phyloP scores from a whole-genome alignment of 1,284 basidiomycete genomes.

The Schizophyllum amplum region DNA sequence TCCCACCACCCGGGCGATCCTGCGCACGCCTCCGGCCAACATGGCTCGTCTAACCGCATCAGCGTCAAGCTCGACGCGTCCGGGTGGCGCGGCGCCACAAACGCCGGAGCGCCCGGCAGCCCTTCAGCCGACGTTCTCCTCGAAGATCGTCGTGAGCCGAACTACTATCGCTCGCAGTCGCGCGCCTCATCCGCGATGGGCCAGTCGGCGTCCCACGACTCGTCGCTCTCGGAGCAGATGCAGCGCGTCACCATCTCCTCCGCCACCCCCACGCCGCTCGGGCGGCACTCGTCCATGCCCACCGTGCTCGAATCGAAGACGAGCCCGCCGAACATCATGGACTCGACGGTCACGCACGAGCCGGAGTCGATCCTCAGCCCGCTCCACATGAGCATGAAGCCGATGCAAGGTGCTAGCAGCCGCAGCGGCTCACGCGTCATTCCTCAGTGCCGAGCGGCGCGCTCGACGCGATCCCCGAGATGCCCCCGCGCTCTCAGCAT shows the following conservation, averaged over 20 bases:
- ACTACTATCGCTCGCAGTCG: conserved; percentile 31
- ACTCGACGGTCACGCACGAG: conserved; percentile 42
- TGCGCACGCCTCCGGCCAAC: no score
- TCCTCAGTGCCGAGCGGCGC: conserved; percentile 22
- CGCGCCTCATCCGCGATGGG: background rate
- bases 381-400: conserved; percentile 30
- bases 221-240: conserved; percentile 21
- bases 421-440: conserved; percentile 27
- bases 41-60: no score
- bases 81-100: conserved; percentile 1
- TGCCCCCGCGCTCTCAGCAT: no score
- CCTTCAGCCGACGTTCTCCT: conserved; percentile 57
- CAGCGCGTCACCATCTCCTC: conserved; percentile 18
- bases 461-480: conserved; percentile 13
- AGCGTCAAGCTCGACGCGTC: conserved; percentile 8
- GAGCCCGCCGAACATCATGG: conserved; percentile 22
- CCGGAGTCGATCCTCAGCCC: conserved; percentile 46
- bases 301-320: conserved; percentile 12
- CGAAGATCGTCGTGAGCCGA: conserved; percentile 56
- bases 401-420: conserved; percentile 21
- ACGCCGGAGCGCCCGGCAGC: conserved; percentile 31
- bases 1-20: no score
- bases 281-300: conserved; percentile 27
- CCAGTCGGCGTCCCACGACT: conserved; percentile 15
- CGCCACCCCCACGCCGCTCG: conserved; percentile 14